Base-by-base conservation (phyloP, 768 basidiomycete genomes). In the Hirschioporus abietinus region DNA sequence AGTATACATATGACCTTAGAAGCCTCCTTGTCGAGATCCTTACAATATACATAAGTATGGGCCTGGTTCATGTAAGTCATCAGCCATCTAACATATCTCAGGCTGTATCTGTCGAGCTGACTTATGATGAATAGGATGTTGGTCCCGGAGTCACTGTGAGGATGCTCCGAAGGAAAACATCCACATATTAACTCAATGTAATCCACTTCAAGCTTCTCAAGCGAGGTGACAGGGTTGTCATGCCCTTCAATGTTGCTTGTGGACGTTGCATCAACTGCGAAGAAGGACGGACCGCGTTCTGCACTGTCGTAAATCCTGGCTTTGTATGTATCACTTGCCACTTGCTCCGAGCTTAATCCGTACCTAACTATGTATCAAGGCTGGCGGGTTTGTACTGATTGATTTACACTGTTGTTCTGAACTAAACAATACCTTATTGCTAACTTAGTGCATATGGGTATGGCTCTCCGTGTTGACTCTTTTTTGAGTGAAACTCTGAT, bases 171-270 rank as follows among this genome's bases (percentile, higher is more conserved):
- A 52, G 12, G 20, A 15, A 52, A 52, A 5, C 12, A 52, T 15
- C 42, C 20, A 15, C 1, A 20, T 52, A 15, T 15, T 15, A 52
- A 20, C 42, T 15, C 61, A 68, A 63, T 30, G 35, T 61, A 27
- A 57, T 20, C 27, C 24, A 23, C 9, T 64, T 35, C 15, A 57
- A 83, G 82, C 76, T 83, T 9, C 71, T 86, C 58, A 82, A 84
- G 74, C 81, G 82, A 67, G 85, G 84, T 17, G 85, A 86, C 69
- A 80, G 85, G 34, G 84, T 86, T n/a, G 84, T 86, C 25, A 82
- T 85, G 79, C 85, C 84, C 0, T 86, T 86, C 77, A 86, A 86
- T 66, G 84, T 86, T 34, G 84, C 83, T 0, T 86, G 84, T 68
- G 85, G 85, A 18, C 81, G 83, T 23, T 86, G 85, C 77, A 68